Base-by-base conservation (phyloP, 2,329 filamentous ascomycete genomes). In the Volutella citrinella region DNA sequence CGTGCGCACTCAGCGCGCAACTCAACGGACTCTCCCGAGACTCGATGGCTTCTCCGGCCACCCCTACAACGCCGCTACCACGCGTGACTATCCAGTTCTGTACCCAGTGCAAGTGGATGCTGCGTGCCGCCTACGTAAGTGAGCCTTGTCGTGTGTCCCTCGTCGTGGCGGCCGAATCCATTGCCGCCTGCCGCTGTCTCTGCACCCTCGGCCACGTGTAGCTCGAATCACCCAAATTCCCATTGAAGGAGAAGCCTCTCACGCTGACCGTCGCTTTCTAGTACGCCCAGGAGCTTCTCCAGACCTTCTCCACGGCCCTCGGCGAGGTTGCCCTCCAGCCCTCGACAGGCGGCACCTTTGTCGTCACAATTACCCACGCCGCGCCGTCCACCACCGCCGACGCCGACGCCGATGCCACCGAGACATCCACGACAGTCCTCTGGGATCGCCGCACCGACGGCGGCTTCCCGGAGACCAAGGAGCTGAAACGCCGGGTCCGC, bases 271-370 rank as follows among this genome's bases (percentile, higher is more conserved):
- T 25, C 14, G 11, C 7, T 28, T 6, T 20, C 13, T 49, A 95
- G 87, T 96, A 85, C 61, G 91, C 84, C 30, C 93, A 97, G 72
- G 93, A 97, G 63, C 80, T 98, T 27, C 80, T 98, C 22, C 95
- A 88, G 3, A 98, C 91, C 1, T 98, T 98, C 66, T 78, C 79
- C 34, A 87, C 81, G 3, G 72, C 79, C 27, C 76, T 97, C 3
- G 90, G 89, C 42, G 91, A 97, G 61, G 83, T 97, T 9, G 81
- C 91, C 12, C 75, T 98, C 7, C 79, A 94, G 46, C 93, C 93
- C 1, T 73, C 80, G 11, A 94, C 87, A 0, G 89, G 91, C 13
- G 91, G 93, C 0, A 70, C 85, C 4, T 98, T 97, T 55, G 72
- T 78, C 15, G 82, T 97, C 10, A 74, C 82, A 38, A 76, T 95